Evolutionary conservation across 1,284 basidiomycete genomes (phyloP).

Genomic region (Melampsora americana): DNA sequence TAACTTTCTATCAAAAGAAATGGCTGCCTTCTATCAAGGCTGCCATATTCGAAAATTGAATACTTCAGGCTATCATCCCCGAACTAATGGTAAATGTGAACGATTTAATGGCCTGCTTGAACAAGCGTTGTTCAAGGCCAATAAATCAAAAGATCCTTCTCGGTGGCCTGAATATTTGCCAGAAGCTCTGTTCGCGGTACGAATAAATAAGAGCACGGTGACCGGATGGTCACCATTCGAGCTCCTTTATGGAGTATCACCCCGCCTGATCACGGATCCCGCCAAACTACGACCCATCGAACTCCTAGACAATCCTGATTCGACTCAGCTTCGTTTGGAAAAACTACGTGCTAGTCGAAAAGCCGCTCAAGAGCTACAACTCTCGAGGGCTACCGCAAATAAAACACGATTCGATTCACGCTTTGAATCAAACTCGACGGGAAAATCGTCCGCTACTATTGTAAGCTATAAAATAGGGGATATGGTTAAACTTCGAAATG

Average conservation of each 20-base stretch:
- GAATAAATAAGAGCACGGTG: neutral
- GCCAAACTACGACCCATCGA: neutral
- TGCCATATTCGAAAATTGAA: neutral
- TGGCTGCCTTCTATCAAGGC: neutral
- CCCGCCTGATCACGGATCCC: neutral
- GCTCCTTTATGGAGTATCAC: neutral
- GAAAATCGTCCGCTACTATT: too few relatives aligned
- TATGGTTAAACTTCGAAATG: neutral
- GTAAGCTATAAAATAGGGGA: neutral
- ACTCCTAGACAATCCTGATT: neutral
- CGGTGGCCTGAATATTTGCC: neutral
- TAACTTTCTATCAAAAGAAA: neutral
- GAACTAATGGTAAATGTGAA: neutral
- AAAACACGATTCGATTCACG: too few relatives aligned
- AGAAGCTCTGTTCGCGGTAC: neutral
- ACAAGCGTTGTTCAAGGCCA: neutral
- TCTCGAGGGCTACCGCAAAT: too few relatives aligned
- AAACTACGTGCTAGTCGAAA: too few relatives aligned
- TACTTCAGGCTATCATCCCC: conserved; percentile 17
- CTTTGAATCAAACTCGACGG: too few relatives aligned
- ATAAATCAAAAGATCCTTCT: neutral
- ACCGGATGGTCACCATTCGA: neutral
- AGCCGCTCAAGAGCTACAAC: too few relatives aligned
- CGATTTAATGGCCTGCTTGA: neutral
- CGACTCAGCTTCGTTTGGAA: too few relatives aligned